Percentiles rank a stretch among this genome's conserved stretches.
Conservation (phyloP, 352 stramenopile genomes). For the Pythium folliculosum region DNA sequence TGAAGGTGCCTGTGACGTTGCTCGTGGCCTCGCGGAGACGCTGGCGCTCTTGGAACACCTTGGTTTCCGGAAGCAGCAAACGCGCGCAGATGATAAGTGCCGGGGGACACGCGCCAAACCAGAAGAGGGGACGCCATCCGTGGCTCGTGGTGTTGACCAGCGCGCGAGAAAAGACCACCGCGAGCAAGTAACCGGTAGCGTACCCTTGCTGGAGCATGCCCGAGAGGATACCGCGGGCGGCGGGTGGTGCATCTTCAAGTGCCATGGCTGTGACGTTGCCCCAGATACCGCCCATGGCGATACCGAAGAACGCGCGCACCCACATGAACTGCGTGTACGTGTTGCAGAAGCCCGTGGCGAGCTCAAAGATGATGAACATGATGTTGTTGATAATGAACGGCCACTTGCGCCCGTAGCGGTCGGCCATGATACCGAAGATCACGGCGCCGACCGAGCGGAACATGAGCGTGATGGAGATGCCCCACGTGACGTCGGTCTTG, state of each 20-base stretch:
- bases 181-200: constrained; percentile 44
- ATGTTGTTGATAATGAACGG: constrained; percentile 15
- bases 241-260: constrained; percentile 38
- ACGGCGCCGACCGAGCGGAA: constrained; percentile 41
- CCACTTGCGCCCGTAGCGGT: constrained; percentile 34
- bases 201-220: constrained; percentile 55
- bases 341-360: constrained; percentile 9
- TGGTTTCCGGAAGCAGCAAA: constrained; percentile 34
- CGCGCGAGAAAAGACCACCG: constrained; percentile 39
- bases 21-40: constrained; percentile 22
- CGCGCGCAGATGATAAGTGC: constrained; percentile 50
- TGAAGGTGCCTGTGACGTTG: constrained; percentile 36
- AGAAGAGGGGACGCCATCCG: constrained; percentile 36
- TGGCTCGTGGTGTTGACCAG: constrained; percentile 45
- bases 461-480: constrained; percentile 56
- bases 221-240: constrained; percentile 41
- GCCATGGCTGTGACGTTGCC: constrained; percentile 44
- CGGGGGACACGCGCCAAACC: constrained; percentile 43
- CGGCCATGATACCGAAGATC: constrained; percentile 44
- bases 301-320: constrained; percentile 25
- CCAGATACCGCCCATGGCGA: constrained; percentile 42
- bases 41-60: constrained; percentile 24
- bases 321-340: constrained; percentile 24
- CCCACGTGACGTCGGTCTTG: constrained; percentile 50
- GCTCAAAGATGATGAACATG: constrained; percentile 18